Percentiles rank a stretch among this genome's conserved stretches.
Conservation (phyloP, 768 basidiomycete genomes). For the Gyrodon lividus region DNA sequence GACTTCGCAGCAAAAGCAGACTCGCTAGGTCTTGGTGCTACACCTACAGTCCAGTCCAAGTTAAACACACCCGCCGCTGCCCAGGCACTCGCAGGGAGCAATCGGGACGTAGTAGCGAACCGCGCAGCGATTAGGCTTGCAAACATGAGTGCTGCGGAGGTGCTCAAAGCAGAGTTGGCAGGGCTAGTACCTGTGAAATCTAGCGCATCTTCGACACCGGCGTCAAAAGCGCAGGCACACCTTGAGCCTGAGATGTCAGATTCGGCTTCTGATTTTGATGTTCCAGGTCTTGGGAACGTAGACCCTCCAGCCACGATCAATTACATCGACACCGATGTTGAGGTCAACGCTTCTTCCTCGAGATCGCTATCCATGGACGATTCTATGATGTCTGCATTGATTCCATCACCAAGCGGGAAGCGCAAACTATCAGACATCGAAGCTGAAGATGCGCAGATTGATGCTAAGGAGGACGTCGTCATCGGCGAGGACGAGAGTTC, state of each 20-base stretch:
- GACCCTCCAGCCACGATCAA: conserved; percentile 20
- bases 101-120: conserved; percentile 87
- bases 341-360: conserved; percentile 17
- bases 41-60: conserved; percentile 56
- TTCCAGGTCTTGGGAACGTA: conserved; percentile 34
- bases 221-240: conserved; percentile 34
- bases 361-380: conserved; percentile 23
- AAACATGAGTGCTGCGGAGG: conserved; percentile 94
- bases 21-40: conserved; percentile 72
- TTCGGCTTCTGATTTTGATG: conserved; percentile 33
- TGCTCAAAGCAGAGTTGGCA: conserved; percentile 86
- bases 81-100: conserved; percentile 81
- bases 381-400: conserved; percentile 1
- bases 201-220: conserved; percentile 25
- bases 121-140: conserved; percentile 90
- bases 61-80: conserved; percentile 58
- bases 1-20: conserved; percentile 77
- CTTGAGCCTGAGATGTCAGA: conserved; percentile 24
- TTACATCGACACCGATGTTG: conserved; percentile 27
- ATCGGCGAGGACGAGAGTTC: conserved; percentile 41
- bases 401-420: conserved; percentile 36
- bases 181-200: conserved; percentile 45
- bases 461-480: conserved; percentile 26
- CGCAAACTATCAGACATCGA: conserved; percentile 44
- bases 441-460: conserved; percentile 39